Conservation (phyloP, 2,329 filamentous ascomycete species). For the Nigrospora osmanthi region DNA sequence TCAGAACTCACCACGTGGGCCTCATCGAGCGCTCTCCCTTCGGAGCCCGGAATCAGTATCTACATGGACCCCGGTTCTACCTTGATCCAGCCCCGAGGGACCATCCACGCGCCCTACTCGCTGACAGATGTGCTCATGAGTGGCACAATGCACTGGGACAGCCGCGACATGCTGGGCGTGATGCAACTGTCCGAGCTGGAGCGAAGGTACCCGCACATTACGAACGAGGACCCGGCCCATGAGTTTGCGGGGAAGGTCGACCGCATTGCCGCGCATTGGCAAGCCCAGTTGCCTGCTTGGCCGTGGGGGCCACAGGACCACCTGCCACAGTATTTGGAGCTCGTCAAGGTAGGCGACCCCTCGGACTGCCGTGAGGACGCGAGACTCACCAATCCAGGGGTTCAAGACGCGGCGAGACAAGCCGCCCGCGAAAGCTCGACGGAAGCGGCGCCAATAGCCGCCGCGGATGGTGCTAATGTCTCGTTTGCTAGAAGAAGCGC, state of each 20-base stretch:
- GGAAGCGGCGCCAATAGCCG: too few species aligned
- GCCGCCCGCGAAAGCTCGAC: too few species aligned
- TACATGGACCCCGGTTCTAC: not conserved
- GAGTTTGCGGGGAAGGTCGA: not conserved
- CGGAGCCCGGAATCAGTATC: not conserved
- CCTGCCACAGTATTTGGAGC: too few species aligned
- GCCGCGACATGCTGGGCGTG: not conserved
- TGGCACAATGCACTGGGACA: not conserved
- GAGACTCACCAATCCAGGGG: too few species aligned
- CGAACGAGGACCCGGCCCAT: not conserved
- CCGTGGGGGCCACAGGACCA: not conserved
- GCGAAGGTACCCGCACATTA: not conserved
- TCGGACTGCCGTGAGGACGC: too few species aligned
- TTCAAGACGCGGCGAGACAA: too few species aligned
- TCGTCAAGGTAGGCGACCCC: too few species aligned
- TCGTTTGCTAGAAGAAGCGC: too few species aligned
- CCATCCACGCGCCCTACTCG: slow-evolving; percentile 1
- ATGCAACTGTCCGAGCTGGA: not conserved
- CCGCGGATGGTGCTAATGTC: too few species aligned
- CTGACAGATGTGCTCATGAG: not conserved
- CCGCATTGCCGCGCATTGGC: not conserved
- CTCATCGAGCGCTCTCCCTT: not conserved
- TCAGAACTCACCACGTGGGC: not conserved
- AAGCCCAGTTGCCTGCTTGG: not conserved
- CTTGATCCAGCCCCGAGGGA: not conserved